These are phyloP conservation scores for Clathrospora elynae DNA, from an alignment of 2,329 filamentous ascomycete genomes.

Conservation along the genomic window DNA sequence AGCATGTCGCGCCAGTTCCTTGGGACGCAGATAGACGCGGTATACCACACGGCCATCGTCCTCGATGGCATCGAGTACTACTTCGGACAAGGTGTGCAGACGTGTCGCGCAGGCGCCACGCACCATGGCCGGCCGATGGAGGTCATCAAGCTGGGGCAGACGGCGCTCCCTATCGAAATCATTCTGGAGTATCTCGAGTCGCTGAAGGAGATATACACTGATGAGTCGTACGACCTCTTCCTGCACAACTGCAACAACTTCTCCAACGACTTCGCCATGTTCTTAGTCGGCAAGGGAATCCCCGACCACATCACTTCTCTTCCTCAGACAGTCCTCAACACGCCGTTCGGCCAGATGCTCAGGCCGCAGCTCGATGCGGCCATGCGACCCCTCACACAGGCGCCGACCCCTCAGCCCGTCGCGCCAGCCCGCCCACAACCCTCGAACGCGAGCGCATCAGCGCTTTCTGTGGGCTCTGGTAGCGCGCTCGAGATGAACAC, in stretches of 20 bases:
- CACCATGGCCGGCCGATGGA: slow-evolving; percentile 87
- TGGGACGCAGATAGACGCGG: slow-evolving; percentile 79
- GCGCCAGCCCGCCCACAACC: slow-evolving; percentile 20
- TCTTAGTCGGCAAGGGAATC: slow-evolving; percentile 85
- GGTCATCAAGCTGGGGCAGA: slow-evolving; percentile 73
- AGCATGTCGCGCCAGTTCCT: slow-evolving; percentile 62
- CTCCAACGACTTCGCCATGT: slow-evolving; percentile 87
- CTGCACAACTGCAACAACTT: slow-evolving; percentile 98
- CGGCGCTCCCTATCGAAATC: slow-evolving; percentile 77
- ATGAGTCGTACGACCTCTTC: slow-evolving; percentile 62
- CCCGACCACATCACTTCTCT: slow-evolving; percentile 84
- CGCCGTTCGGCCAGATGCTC: slow-evolving; percentile 87
- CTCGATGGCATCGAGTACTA: slow-evolving; percentile 85
- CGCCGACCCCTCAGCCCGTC: slow-evolving; percentile 52
- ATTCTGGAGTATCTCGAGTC: slow-evolving; percentile 88
- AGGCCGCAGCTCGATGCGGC: slow-evolving; percentile 73
- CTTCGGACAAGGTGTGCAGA: slow-evolving; percentile 86
- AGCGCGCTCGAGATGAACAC: slow-evolving; percentile 27
- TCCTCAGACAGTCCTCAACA: slow-evolving; percentile 81
- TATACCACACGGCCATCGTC: slow-evolving; percentile 93
- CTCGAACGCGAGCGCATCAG: slow-evolving; percentile 6
- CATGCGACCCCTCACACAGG: slow-evolving; percentile 67
- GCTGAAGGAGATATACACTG: slow-evolving; percentile 78
- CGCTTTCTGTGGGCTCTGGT: slow-evolving; percentile 13
- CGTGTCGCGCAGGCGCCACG: slow-evolving; percentile 77